A percentile compares a stretch with the other conserved stretches of the same genome.
phyloP scores from a whole-genome alignment of 129 eudicot species.

The Tagetes patula region DNA sequence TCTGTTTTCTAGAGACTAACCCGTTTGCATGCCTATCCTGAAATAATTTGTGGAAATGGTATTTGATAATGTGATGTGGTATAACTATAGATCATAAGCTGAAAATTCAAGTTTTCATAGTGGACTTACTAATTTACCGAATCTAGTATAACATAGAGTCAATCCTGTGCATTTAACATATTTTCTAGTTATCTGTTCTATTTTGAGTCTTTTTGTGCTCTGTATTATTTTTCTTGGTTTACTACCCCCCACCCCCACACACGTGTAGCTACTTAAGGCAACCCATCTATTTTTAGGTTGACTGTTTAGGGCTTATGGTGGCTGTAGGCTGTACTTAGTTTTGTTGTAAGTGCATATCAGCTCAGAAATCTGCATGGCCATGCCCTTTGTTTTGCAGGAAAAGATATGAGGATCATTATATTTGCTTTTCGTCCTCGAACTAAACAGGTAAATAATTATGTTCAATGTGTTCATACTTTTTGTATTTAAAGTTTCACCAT shows the following conservation, averaged over 20 bases:
- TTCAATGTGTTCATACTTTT: background rate
- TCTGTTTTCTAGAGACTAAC: constrained; percentile 5
- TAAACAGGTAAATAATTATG: constrained; percentile 66
- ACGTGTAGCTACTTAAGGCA: background rate
- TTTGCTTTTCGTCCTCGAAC: constrained; percentile 89
- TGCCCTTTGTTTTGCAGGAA: constrained; percentile 60
- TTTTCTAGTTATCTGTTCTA: constrained; percentile 10
- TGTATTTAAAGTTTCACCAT: background rate
- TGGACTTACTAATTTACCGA: background rate
- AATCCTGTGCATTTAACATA: constrained; percentile 5
- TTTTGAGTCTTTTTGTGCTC: constrained; percentile 3
- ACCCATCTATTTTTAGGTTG: constrained; percentile 11
- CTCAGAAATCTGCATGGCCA: constrained; percentile 20
- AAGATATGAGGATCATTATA: constrained; percentile 92
- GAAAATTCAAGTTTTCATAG: constrained; percentile 16
- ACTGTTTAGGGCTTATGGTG: constrained; percentile 13
- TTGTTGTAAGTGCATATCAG: constrained; percentile 15
- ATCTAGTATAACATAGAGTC: background rate
- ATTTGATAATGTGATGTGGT: constrained; percentile 7
- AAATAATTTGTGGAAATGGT: constrained; percentile 23
- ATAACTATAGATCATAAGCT: constrained; percentile 3
- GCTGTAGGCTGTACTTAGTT: background rate
- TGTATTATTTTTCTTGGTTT: constrained; percentile 2
- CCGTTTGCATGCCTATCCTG: constrained; percentile 10
- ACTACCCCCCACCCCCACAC: background rate